A percentile compares a stretch with the other conserved stretches of the same genome.
Conservation (phyloP, 2,329 filamentous ascomycete genomes). For the Talaromyces rugulosus region DNA sequence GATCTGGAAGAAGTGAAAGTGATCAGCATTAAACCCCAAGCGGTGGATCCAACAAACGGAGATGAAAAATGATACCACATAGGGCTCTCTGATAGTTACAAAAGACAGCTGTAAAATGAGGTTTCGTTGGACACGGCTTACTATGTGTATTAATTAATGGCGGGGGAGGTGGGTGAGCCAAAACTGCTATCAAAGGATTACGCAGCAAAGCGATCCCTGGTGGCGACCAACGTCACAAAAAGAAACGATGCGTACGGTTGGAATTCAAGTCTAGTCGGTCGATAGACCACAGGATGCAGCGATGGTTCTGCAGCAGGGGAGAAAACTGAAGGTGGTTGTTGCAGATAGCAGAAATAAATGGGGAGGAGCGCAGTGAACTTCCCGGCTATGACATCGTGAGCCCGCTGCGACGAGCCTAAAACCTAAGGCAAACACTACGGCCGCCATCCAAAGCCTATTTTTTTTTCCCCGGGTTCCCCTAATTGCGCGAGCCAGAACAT, state of each 20-base stretch:
- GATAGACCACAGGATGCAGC: neutral
- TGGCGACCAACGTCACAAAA: neutral
- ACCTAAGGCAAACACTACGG: neutral
- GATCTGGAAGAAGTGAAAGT: neutral
- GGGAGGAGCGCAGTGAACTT: neutral
- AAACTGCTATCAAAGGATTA: slow-evolving; percentile 1
- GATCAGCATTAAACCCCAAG: neutral
- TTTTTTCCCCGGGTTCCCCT: neutral
- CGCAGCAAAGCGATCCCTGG: slow-evolving; percentile 13
- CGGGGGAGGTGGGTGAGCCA: slow-evolving; percentile 5
- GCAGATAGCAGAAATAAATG: neutral
- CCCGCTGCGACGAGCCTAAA: neutral
- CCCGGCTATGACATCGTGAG: neutral
- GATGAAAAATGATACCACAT: neutral
- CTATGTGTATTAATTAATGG: slow-evolving; percentile 1
- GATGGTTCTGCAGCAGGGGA: neutral
- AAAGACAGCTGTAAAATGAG: neutral
- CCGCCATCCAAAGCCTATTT: neutral
- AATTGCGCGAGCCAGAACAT: neutral
- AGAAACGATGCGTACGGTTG: neutral
- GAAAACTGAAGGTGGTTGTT: neutral
- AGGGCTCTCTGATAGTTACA: no score
- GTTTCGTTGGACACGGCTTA: neutral
- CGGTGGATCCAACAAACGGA: neutral
- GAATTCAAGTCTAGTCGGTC: neutral